Evolutionary conservation across 2,329 filamentous ascomycete genomes (phyloP).

Genomic region (Fusarium verticillioides): DNA sequence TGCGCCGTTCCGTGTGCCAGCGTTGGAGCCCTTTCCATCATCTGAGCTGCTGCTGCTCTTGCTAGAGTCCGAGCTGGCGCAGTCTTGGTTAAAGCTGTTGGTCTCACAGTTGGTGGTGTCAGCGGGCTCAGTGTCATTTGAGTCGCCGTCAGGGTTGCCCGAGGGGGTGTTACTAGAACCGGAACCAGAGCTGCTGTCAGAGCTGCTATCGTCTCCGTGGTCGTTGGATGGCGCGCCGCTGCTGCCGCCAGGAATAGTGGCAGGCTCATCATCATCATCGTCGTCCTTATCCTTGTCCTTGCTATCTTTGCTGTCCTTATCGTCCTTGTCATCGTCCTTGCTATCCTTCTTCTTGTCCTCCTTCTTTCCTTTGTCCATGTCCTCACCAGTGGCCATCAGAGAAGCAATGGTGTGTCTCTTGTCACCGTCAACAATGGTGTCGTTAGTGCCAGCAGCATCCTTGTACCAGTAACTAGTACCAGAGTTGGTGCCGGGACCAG

Average conservation of each 20-base stretch:
- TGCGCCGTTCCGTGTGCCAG: constrained; percentile 47
- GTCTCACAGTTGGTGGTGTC: constrained; percentile 50
- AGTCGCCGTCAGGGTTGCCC: constrained; percentile 31
- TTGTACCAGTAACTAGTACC: constrained; percentile 82
- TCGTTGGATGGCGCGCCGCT: constrained; percentile 35
- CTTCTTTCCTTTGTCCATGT: constrained; percentile 67
- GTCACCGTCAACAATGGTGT: constrained; percentile 80
- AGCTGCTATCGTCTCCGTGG: constrained; percentile 30
- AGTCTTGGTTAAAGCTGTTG: constrained; percentile 56
- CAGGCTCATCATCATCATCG: constrained; percentile 33
- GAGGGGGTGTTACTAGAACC: constrained; percentile 22
- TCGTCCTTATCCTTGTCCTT: constrained; percentile 24
- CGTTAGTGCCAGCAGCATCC: constrained; percentile 72
- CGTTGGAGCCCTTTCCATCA: constrained; percentile 48
- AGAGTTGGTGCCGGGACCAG: constrained; percentile 72
- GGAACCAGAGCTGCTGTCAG: constrained; percentile 21
- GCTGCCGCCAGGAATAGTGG: constrained; percentile 38
- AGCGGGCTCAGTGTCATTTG: constrained; percentile 30
- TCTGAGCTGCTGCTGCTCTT: constrained; percentile 46
- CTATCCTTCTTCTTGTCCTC: constrained; percentile 40
- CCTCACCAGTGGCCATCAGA: constrained; percentile 81
- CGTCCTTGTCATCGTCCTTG: constrained; percentile 20
- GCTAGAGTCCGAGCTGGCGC: constrained; percentile 40
- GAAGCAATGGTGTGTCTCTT: constrained; percentile 81
- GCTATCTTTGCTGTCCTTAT: constrained; percentile 30